Evolutionary conservation across 2,329 filamentous ascomycete genomes (phyloP), one percentile per base, ranked within the genome.

Genomic region (Pyrenophora tritici-repentis): DNA sequence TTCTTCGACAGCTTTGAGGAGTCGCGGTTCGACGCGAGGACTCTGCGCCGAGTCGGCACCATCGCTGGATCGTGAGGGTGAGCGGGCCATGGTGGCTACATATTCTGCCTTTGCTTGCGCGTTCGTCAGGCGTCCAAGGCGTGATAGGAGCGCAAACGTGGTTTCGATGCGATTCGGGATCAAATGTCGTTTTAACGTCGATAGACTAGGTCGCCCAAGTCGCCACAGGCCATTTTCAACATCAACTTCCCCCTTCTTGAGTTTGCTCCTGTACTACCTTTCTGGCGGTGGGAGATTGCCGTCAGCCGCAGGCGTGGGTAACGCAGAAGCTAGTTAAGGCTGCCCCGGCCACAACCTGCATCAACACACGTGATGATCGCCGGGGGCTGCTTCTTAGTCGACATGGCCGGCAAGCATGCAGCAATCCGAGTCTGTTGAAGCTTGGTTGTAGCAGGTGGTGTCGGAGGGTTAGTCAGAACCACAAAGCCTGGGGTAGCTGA

Each of bases 1-100:
- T 20, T 71, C 63, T 50, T 73, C 70, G 50, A 72, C 68, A 5
- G 70, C 70, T 26, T 67, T 68, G n/a, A 73, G 55, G 3, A 73
- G 63, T 10, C 69, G 65, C 29, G 68, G 70, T 50, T 73, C 71
- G 36, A 66, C 56, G 51, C 71, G 70, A 8, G 52, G 43, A 17
- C 63, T 55, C 14, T 65, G 63, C 16, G 59, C 56, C 4, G 67
- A 63, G n/a, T 61, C 60, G 20, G 55, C 70, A 50, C 69, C 70
- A 43, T 73, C 69, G 48, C 67, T 72, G 13, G 67, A 72, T 56
- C 67, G 68, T 22, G 69, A 72, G 24, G 66, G 69, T 42, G 69
- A 70, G 26, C 69, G 68, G 8, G 63, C 63, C 71, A 73, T 73
- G 35, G 34, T 46, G 38, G 41, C 50, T 45, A 29, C 50, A 52